These are phyloP conservation scores for Stemphylium beticola DNA, from an alignment of 2,329 filamentous ascomycete genomes.

Conservation along the genomic window DNA sequence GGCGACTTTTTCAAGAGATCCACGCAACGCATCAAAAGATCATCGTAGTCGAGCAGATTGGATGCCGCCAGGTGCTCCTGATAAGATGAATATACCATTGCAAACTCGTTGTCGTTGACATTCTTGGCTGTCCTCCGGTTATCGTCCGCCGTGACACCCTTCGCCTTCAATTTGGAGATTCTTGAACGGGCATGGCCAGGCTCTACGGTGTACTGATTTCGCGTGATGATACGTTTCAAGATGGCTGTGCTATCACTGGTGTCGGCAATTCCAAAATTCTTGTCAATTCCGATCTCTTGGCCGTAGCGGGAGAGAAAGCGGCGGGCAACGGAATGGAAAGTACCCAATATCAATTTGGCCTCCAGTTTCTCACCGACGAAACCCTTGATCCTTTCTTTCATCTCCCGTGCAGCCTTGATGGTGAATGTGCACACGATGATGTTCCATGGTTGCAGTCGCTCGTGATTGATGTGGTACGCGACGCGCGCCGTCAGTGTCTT, in stretches of 20 bases:
- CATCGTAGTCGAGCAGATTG: slow-evolving; percentile 92
- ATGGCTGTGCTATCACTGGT: slow-evolving; percentile 79
- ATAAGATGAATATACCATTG: slow-evolving; percentile 74
- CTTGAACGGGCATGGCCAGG: slow-evolving; percentile 72
- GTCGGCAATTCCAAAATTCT: slow-evolving; percentile 91
- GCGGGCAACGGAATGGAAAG: slow-evolving; percentile 91
- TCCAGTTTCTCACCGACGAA: slow-evolving; percentile 80
- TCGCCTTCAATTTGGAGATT: slow-evolving; percentile 71
- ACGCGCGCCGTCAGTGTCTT: slow-evolving; percentile 93
- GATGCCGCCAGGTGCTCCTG: slow-evolving; percentile 75
- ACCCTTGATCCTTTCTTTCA: slow-evolving; percentile 84
- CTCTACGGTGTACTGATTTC: slow-evolving; percentile 71
- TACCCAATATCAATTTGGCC: slow-evolving; percentile 81
- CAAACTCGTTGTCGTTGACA: slow-evolving; percentile 68
- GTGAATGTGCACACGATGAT: slow-evolving; percentile 97
- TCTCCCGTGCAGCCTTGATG: slow-evolving; percentile 91
- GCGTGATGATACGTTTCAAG: slow-evolving; percentile 81
- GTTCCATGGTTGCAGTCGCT: slow-evolving; percentile 78
- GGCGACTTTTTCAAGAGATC: slow-evolving; percentile 77
- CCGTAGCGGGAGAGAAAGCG: slow-evolving; percentile 86
- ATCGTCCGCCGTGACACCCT: slow-evolving; percentile 57
- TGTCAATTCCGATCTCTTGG: slow-evolving; percentile 77
- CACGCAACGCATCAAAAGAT: slow-evolving; percentile 82
- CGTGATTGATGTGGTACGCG: slow-evolving; percentile 79
- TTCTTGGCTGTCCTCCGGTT: slow-evolving; percentile 51